Conservation (phyloP, 768 basidiomycete genomes). For the Crepidotus variabilis region DNA sequence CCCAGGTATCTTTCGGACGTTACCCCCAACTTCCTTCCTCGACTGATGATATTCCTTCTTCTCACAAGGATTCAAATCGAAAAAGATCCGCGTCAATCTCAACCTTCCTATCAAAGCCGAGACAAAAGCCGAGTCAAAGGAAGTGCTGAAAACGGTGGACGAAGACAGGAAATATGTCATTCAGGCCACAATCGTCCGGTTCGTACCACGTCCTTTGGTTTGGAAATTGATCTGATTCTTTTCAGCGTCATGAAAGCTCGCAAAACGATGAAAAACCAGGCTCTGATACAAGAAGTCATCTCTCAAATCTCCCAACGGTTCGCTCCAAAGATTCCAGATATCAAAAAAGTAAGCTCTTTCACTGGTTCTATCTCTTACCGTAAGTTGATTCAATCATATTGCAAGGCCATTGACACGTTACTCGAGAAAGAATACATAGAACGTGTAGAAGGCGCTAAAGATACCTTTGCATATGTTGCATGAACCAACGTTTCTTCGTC, state of each 20-base stretch:
- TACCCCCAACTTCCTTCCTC: background rate
- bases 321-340: slow-evolving; percentile 91
- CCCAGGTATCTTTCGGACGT: slow-evolving; percentile 39
- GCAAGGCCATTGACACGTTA: slow-evolving; percentile 83
- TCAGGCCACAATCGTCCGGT: slow-evolving; percentile 91
- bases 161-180: slow-evolving; percentile 97
- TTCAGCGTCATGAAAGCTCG: slow-evolving; percentile 90
- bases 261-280: slow-evolving; percentile 93
- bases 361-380: background rate
- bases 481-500: slow-evolving; percentile 26
- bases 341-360: slow-evolving; percentile 73
- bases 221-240: slow-evolving; percentile 4
- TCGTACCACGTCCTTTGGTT: slow-evolving; percentile 13
- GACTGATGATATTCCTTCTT: background rate
- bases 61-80: slow-evolving; percentile 76
- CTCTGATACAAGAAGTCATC: slow-evolving; percentile 85
- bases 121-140: slow-evolving; percentile 84
- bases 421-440: slow-evolving; percentile 99
- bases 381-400: slow-evolving; percentile 3
- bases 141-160: slow-evolving; percentile 94
- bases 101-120: slow-evolving; percentile 94
- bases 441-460: slow-evolving; percentile 83
- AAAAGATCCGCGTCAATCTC: slow-evolving; percentile 91
- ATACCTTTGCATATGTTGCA: slow-evolving; percentile 83
- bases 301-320: slow-evolving; percentile 86